Conservation (phyloP, 1,284 basidiomycete genomes). For the Prillingera fragicola region DNA sequence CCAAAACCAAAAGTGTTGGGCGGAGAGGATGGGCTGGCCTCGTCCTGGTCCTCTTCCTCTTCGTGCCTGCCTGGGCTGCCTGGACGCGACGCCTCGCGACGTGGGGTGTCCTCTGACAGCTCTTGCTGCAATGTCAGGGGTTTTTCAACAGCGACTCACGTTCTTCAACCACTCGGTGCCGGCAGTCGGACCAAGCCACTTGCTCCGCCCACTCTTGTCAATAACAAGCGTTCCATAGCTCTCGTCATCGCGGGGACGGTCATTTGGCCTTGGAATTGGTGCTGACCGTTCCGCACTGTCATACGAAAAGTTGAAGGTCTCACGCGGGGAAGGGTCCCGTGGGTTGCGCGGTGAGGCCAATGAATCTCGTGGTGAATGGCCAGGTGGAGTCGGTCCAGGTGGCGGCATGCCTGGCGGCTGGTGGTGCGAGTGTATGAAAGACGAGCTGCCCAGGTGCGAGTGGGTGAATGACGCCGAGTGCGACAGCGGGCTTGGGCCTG, state of each 20-base stretch:
- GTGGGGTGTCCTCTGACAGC: background rate
- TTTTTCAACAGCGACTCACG: constrained; percentile 10
- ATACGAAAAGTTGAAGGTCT: background rate
- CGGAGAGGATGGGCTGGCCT: background rate
- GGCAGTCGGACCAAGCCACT: constrained; percentile 35
- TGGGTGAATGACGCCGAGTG: too few species aligned
- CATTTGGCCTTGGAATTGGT: background rate
- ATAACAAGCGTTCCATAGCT: constrained; percentile 37
- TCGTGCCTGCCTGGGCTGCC: too few species aligned
- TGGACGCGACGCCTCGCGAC: background rate
- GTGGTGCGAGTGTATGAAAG: too few species aligned
- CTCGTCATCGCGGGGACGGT: constrained; percentile 13
- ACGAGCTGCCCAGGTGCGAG: too few species aligned
- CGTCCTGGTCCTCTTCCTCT: too few species aligned
- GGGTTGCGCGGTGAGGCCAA: background rate
- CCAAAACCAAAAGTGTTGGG: background rate
- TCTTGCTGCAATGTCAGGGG: constrained; percentile 13
- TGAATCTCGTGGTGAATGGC: background rate
- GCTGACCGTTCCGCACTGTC: background rate
- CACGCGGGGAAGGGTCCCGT: background rate
- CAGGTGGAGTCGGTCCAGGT: background rate
- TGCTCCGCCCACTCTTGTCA: constrained; percentile 26
- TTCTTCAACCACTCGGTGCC: constrained; percentile 40
- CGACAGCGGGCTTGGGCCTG: too few species aligned
- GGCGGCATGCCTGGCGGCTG: background rate